Evolutionary conservation across 2,329 filamentous ascomycete genomes (phyloP), one percentile per base, ranked within the genome.

Genomic region (Bipolaris zeicola): DNA sequence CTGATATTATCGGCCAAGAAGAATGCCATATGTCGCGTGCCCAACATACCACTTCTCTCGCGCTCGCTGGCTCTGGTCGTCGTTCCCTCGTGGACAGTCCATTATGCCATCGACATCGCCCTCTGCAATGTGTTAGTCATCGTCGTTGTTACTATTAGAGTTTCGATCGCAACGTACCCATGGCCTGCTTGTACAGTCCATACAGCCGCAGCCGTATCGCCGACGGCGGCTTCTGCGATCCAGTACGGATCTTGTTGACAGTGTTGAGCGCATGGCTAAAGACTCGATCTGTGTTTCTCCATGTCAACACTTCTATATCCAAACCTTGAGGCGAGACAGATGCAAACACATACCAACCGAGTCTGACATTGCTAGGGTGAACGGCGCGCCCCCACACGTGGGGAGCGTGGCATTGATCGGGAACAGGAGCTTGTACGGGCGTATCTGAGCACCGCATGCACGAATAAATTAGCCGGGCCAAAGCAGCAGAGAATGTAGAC

Each of bases 191-290:
- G 81, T 99, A 99, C 65, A 99, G 84, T 63, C 95, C 95, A 88
- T 99, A 99, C 60, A 99, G 89, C 56, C 90, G 90, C 67, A 99
- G 83, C 55, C 95, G 89, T 72, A 96, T 93, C 59, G 85, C 82
- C 2, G 92, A 86, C 45, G 95, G 95, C 43, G 95, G 95, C 61
- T 95, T 89, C 61, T 91, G 87, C 50, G 92, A 92, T 62, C 95
- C 94, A 16, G 93, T 96, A 73, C 95, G 94, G 68, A 99, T 96
- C 79, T 96, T 96, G 79, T 97, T 97, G 70, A 99, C 94, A 22
- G 95, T 98, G 80, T 96, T 97, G 78, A 99, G 89, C 64, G 95
- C 95, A 86, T 99, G 94, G 76, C 96, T 94, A 78, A 99, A 99
- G 74, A 99, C 95, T 79, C 95, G 90, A 81, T 99, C 95, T 98